Base-by-base conservation (phyloP, 768 basidiomycete genomes). In the Amanita molliuscula region DNA sequence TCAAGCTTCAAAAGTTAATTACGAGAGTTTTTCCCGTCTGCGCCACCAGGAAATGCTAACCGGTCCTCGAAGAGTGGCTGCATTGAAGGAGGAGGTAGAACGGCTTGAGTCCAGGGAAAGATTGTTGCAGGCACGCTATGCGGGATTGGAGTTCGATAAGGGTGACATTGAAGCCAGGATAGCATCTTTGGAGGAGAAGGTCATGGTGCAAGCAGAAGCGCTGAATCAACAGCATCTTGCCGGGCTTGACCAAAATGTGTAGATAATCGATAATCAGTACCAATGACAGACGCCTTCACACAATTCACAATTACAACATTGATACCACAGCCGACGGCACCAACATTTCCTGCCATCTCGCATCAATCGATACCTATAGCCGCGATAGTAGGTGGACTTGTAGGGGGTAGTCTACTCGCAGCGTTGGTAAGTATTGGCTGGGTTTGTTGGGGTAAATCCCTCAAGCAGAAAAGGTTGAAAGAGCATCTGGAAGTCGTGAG, bases 41-140 rank as follows among this genome's bases (percentile, higher is more conserved):
- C 78, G 77, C 47, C 65, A 69, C 41, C 81, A 83, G 58, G 96
- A 99, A 69, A 63, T 69, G 20, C 83, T 76, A 1, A 78, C 80
- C 46, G 90, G 86, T 3, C 93, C 94, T 8, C 75, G 81, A 48
- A 69, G 95, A 38, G 73, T 92, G 45, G 81, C 80, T 43, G 69
- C 74, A n/a, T 74, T 96, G 56, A 81, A 81, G 62, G 90, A 91
- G 58, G 94, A 97, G 62, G 94, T 97, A 20, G 84, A 86, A 33
- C 72, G 68, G 54, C 72, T 98, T 25, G 84, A 89, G 62, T 68
- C 73, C 52, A 73, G 88, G 56, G 96, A 97, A 67, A 69, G 74
- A 48, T 65, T 78, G 57, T 67, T 96, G 56, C 96, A 99, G 67
- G 76, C 76, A 56, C 70, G 80, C 44, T 96, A 95, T 65, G 81